Conservation (phyloP, 2,329 filamentous ascomycete species). For the Fusarium sp. region DNA sequence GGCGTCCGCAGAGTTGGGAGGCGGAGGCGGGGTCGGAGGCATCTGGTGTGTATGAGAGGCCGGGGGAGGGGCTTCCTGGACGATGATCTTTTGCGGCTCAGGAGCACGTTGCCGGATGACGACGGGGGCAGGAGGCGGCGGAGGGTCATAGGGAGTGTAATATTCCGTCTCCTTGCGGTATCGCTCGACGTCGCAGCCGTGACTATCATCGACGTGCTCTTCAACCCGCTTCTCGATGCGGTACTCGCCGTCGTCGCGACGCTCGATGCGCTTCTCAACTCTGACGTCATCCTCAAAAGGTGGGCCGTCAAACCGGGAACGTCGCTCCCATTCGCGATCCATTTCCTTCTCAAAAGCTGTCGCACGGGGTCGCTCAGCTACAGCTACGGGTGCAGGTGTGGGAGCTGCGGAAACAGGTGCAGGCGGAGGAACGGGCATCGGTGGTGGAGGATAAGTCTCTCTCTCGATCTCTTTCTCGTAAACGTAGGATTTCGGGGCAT, state of each 20-base stretch:
- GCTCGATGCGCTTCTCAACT: slow-evolving; percentile 66
- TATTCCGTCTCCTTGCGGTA: slow-evolving; percentile 74
- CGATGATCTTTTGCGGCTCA: slow-evolving; percentile 70
- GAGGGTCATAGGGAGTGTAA: slow-evolving; percentile 64
- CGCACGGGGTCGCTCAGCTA: slow-evolving; percentile 46
- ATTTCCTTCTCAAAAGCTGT: slow-evolving; percentile 54
- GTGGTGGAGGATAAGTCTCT: slow-evolving; percentile 40
- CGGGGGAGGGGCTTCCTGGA: slow-evolving; percentile 66
- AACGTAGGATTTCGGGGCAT: slow-evolving; percentile 37
- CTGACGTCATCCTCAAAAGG: slow-evolving; percentile 62
- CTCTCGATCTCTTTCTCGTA: slow-evolving; percentile 42
- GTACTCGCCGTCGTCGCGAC: slow-evolving; percentile 58
- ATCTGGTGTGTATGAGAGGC: no score
- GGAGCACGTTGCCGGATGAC: slow-evolving; percentile 67
- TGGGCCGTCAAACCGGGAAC: slow-evolving; percentile 55
- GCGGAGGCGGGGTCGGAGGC: no score
- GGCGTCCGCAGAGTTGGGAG: no score
- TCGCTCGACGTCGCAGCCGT: slow-evolving; percentile 65
- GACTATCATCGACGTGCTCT: slow-evolving; percentile 61
- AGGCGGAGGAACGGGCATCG: slow-evolving; percentile 40
- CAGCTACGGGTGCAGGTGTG: slow-evolving; percentile 32
- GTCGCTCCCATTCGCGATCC: slow-evolving; percentile 60
- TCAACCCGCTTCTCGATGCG: slow-evolving; percentile 66
- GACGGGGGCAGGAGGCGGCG: slow-evolving; percentile 59
- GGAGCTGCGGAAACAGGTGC: slow-evolving; percentile 28